Base-by-base conservation (phyloP, 2,329 filamentous ascomycete genomes). In the Cephalotrichum gorgonifer region DNA sequence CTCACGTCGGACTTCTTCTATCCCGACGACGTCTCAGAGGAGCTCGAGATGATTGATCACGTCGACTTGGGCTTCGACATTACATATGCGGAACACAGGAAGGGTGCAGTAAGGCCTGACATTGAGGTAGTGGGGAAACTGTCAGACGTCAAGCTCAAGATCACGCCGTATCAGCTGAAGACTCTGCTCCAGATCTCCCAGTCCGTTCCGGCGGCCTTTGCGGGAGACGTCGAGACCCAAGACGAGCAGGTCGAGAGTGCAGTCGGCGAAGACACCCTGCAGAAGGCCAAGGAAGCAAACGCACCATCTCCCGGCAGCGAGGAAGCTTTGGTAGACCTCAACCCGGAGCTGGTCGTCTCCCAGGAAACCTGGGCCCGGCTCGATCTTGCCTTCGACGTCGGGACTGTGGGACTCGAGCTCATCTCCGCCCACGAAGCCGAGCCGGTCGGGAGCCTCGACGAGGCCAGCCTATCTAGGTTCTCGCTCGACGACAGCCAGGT, bases 11-110 rank as follows among this genome's bases (percentile, higher is more conserved):
- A 88, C 49, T 88, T 97, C 59, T 79, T 95, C 61, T 97, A 94
- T 57, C 65, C 79, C 0, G 74, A 82, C 2, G 78, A 81, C 30
- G 68, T 78, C 50, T 79, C 80, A 0, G 93, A 98, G 64, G 89
- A 95, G 62, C 73, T 98, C 7, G 88, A 98, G 62, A 85, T 99
- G 71, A 95, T 99, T 56, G 90, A 98, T 59, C 89, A 96, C 57
- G 89, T 98, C 12, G 93, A 98, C 62, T 72, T 99, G 23, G 87
- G 86, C 44, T 96, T 98, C 68, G 87, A 86, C 52, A 83, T 98
- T 54, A 94, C 86, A 2, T 91, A 96, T 64, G 80, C 90, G 1
- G 91, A 97, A 61, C 93, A 98, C 61, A 82, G 80, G 56, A 65
- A 78, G 28, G 86, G 85, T 14, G 73, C 78, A 48, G 83, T 93